These are phyloP conservation scores for Thielaviopsis musarum DNA, from an alignment of 2,329 filamentous ascomycete species.

Conservation along the genomic window DNA sequence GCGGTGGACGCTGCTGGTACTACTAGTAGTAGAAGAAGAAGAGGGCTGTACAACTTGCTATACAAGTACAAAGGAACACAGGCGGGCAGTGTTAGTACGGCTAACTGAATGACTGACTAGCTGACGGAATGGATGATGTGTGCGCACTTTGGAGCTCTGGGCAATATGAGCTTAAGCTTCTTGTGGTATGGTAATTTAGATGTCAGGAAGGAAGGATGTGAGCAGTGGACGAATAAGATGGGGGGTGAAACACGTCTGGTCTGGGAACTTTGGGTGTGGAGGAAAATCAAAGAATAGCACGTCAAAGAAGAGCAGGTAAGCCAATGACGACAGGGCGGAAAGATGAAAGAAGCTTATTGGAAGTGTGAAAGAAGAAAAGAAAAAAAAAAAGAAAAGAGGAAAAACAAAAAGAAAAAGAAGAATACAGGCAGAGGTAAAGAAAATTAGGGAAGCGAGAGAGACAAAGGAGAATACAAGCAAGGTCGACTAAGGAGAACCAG, in stretches of 20 bases:
- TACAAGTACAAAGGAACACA: neutral
- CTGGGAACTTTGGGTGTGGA: neutral
- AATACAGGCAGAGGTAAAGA: neutral
- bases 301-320: neutral
- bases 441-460: neutral
- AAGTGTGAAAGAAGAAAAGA: neutral
- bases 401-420: neutral
- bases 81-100: neutral
- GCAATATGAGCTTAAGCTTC: neutral
- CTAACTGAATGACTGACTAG: neutral
- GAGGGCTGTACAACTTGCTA: neutral
- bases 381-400: neutral
- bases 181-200: too few species aligned
- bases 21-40: neutral
- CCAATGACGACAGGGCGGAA: neutral
- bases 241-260: neutral
- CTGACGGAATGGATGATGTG: neutral
- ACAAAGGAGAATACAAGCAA: neutral
- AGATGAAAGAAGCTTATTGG: neutral
- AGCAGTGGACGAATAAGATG: neutral
- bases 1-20: neutral
- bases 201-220: neutral
- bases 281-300: too few species aligned
- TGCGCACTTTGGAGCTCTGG: neutral
- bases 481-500: too few species aligned